phyloP scores from a whole-genome alignment of 768 basidiomycete species.

The Termitomyces sp. region DNA sequence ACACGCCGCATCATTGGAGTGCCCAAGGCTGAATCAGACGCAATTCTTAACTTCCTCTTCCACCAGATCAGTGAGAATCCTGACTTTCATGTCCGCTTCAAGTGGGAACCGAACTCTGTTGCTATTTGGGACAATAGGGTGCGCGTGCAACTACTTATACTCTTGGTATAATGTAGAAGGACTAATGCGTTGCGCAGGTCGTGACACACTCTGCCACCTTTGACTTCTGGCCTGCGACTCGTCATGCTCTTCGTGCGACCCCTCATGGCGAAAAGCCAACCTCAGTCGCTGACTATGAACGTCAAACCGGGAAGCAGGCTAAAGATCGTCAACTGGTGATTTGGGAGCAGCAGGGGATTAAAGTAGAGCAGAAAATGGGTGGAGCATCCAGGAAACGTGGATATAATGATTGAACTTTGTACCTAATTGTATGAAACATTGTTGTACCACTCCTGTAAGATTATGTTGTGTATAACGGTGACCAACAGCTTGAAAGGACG shows the following conservation, averaged over 20 bases:
- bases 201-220: slow-evolving; percentile 78
- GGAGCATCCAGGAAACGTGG: slow-evolving; percentile 37
- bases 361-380: slow-evolving; percentile 25
- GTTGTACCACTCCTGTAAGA: too few relatives aligned
- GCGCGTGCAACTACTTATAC: slow-evolving; percentile 11
- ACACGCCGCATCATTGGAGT: slow-evolving; percentile 74
- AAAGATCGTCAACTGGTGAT: slow-evolving; percentile 71
- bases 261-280: slow-evolving; percentile 75
- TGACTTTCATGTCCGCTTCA: slow-evolving; percentile 73
- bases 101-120: slow-evolving; percentile 70
- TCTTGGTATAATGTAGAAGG: background rate
- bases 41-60: slow-evolving; percentile 65
- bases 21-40: slow-evolving; percentile 79
- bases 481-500: too few relatives aligned
- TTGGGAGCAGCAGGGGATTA: slow-evolving; percentile 62
- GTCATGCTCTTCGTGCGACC: slow-evolving; percentile 77
- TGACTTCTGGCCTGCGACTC: slow-evolving; percentile 73
- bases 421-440: background rate
- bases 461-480: too few relatives aligned
- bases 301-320: slow-evolving; percentile 55
- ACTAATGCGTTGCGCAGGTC: slow-evolving; percentile 31
- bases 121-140: slow-evolving; percentile 90
- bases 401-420: slow-evolving; percentile 51
- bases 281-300: slow-evolving; percentile 71
- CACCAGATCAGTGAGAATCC: slow-evolving; percentile 63